Percentiles rank a stretch among this genome's conserved stretches.
Conservation (phyloP, 345 rosid species). For the Arabis alpina region DNA sequence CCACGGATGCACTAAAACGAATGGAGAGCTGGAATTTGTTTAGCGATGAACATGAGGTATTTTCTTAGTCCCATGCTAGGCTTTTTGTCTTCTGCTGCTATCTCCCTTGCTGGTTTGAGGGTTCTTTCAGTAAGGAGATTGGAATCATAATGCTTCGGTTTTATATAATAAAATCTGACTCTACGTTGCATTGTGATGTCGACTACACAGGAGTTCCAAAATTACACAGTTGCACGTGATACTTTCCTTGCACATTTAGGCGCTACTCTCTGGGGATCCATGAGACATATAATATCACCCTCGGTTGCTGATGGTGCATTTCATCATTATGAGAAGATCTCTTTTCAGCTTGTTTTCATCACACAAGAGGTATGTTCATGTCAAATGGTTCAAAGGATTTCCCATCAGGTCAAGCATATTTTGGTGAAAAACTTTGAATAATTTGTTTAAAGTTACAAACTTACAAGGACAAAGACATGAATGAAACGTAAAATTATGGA, state of each 20-base stretch:
- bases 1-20: conserved; percentile 76
- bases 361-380: conserved; percentile 79
- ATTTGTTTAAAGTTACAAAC: conserved; percentile 10
- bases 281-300: conserved; percentile 92
- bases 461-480: conserved; percentile 17
- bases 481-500: conserved; percentile 1
- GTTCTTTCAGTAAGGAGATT: conserved; percentile 20
- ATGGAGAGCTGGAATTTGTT: conserved; percentile 99
- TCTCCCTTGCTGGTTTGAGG: conserved; percentile 19
- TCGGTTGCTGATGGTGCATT: conserved; percentile 97
- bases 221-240: conserved; percentile 97
- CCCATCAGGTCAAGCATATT: conserved; percentile 24
- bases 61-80: conserved; percentile 19
- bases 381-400: conserved; percentile 22
- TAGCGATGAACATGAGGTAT: conserved; percentile 79
- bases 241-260: conserved; percentile 96
- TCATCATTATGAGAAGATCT: conserved; percentile 92
- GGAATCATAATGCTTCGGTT: conserved; percentile 14
- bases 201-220: conserved; percentile 72
- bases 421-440: conserved; percentile 18
- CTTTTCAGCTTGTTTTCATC: conserved; percentile 89
- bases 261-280: conserved; percentile 90
- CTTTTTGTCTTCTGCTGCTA: conserved; percentile 30
- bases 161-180: conserved; percentile 23
- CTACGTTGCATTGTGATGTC: conserved; percentile 30